Evolutionary conservation across 805 yeast species (phyloP).

Genomic region (Kodamaea restingae): DNA sequence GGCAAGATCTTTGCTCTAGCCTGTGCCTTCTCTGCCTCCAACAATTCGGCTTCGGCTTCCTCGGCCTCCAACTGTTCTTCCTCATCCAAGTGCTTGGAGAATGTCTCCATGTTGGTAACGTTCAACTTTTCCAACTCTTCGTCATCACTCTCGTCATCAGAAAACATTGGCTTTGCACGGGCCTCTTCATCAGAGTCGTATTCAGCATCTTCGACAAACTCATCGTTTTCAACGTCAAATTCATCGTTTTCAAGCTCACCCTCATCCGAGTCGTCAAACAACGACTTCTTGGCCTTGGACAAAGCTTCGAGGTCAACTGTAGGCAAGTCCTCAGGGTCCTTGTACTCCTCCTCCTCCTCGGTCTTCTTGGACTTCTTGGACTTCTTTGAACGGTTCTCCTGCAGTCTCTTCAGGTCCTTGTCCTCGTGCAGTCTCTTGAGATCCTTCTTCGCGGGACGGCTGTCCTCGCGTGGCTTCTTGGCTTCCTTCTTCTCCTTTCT

Average conservation of each 20-base stretch:
- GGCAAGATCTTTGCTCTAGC: constrained; percentile 81
- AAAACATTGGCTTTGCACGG: constrained; percentile 68
- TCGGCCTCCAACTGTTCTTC: constrained; percentile 46
- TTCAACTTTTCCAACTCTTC: constrained; percentile 59
- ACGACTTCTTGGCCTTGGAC: constrained; percentile 63
- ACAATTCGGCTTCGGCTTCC: constrained; percentile 50
- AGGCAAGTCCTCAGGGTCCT: constrained; percentile 46
- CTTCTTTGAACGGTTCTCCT: constrained; percentile 16
- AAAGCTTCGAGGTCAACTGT: constrained; percentile 67
- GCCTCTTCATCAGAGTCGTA: constrained; percentile 61
- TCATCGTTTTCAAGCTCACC: constrained; percentile 43
- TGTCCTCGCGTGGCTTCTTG: constrained; percentile 9
- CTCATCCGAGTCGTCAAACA: constrained; percentile 72
- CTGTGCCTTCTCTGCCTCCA: constrained; percentile 52
- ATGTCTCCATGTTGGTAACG: constrained; percentile 80
- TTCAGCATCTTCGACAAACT: constrained; percentile 13
- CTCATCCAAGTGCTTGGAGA: constrained; percentile 63
- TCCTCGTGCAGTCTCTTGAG: constrained; percentile 12
- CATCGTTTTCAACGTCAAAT: constrained; percentile 36
- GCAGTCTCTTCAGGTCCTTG: constrained; percentile 12
- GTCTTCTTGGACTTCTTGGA: constrained; percentile 16
- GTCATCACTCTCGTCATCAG: constrained; percentile 62
- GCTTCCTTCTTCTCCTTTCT: constrained; percentile 16
- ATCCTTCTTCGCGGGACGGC: constrained; percentile 7
- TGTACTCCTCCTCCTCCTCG: constrained; percentile 30